Percentiles rank a stretch among this genome's conserved stretches.
Conservation (phyloP, 768 basidiomycete genomes). For the Naganishia vaughanmartiniae region DNA sequence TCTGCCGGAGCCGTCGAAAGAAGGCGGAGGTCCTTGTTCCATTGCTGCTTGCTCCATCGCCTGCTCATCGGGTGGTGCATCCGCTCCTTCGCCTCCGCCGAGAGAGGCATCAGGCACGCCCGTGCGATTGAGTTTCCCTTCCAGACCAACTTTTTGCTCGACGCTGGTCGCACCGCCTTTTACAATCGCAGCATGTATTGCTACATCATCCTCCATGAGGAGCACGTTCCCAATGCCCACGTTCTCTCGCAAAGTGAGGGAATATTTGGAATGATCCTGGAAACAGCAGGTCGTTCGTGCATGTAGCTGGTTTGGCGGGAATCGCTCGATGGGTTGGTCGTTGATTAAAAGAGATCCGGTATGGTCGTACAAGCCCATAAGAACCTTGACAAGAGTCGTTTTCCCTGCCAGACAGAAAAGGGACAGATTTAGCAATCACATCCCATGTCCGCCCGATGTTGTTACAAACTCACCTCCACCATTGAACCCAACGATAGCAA, state of each 20-base stretch:
- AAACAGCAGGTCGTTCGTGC: conserved; percentile 74
- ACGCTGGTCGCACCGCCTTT: conserved; percentile 70
- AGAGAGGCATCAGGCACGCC: conserved; percentile 35
- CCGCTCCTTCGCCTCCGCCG: conserved; percentile 29
- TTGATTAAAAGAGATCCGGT: conserved; percentile 67
- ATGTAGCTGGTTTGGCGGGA: conserved; percentile 70
- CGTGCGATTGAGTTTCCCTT: conserved; percentile 64
- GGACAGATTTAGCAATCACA: not conserved
- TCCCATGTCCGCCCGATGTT: too few species aligned
- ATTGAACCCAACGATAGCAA: conserved; percentile 87
- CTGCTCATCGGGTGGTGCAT: not conserved
- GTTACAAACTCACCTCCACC: conserved; percentile 66
- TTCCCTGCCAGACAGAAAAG: conserved; percentile 60
- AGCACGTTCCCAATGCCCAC: conserved; percentile 77
- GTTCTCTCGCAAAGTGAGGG: conserved; percentile 73
- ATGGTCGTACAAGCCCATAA: conserved; percentile 73
- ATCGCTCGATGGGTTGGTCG: conserved; percentile 64
- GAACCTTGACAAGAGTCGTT: conserved; percentile 77
- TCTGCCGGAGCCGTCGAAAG: conserved; percentile 1
- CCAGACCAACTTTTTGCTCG: conserved; percentile 67
- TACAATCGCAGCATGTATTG: conserved; percentile 65
- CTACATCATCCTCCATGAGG: conserved; percentile 60
- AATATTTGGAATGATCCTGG: conserved; percentile 80
- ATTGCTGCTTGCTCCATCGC: not conserved
- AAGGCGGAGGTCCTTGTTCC: conserved; percentile 15